Percentiles rank a stretch among this genome's conserved stretches.
phyloP scores from a whole-genome alignment of 2,329 filamentous ascomycete species.

The Fusarium humuli region DNA sequence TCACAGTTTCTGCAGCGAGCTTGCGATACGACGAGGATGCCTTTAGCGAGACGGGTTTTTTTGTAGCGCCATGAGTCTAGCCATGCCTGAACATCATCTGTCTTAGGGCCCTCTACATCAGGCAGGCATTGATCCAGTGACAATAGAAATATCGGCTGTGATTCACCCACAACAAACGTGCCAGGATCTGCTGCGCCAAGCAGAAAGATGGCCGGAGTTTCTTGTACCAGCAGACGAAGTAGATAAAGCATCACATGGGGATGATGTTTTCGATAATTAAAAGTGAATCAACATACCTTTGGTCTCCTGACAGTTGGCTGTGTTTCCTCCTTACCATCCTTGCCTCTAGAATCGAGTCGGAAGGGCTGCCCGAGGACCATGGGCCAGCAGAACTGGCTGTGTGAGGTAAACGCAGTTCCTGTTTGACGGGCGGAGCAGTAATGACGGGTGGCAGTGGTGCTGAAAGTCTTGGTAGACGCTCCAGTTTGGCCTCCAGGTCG shows the following conservation, averaged over 20 bases:
- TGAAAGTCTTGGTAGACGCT: conserved; percentile 42
- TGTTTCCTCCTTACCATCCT: conserved; percentile 38
- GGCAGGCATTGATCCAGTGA: conserved; percentile 3
- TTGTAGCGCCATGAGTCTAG: not conserved
- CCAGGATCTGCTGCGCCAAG: not conserved
- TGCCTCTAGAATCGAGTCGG: conserved; percentile 32
- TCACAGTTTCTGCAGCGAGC: conserved; percentile 17
- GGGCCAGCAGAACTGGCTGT: not conserved
- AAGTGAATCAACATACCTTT: conserved; percentile 31
- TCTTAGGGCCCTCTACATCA: not conserved
- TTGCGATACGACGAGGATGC: conserved; percentile 12
- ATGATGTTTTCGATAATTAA: not conserved
- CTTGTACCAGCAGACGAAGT: not conserved
- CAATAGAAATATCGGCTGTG: conserved; percentile 4
- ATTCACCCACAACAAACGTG: conserved; percentile 16
- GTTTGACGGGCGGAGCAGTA: conserved; percentile 16
- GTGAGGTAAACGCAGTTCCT: conserved; percentile 23
- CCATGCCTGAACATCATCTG: conserved; percentile 2
- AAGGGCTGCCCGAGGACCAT: conserved; percentile 20
- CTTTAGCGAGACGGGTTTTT: conserved; percentile 14
- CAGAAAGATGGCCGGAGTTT: not conserved
- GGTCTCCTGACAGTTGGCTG: conserved; percentile 42
- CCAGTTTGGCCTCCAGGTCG: conserved; percentile 56
- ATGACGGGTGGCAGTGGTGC: conserved; percentile 21
- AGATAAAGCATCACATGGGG: not conserved